These are phyloP conservation scores for Aspergillus persii DNA, from an alignment of 2,329 filamentous ascomycete genomes.

Conservation along the genomic window DNA sequence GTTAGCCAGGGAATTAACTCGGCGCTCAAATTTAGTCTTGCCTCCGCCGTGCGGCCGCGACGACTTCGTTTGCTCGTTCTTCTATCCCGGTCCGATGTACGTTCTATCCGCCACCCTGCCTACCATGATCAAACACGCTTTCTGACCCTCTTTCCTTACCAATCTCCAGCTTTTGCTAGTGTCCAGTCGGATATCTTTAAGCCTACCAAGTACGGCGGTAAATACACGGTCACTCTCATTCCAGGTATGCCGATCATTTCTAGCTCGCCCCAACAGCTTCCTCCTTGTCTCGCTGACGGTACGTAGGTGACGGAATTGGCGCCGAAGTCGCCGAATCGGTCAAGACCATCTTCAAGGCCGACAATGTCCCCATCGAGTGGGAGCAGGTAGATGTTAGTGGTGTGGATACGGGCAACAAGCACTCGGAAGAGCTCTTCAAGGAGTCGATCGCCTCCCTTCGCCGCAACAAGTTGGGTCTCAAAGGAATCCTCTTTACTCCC, in stretches of 20 bases:
- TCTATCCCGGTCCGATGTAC: constrained; percentile 56
- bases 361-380: constrained; percentile 98
- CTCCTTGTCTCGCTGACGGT: constrained; percentile 11
- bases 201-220: constrained; percentile 97
- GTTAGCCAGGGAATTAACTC: constrained; percentile 11
- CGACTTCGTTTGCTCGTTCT: constrained; percentile 48
- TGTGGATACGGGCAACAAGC: constrained; percentile 78
- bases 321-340: constrained; percentile 97
- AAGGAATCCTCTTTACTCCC: constrained; percentile 97
- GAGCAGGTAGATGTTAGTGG: constrained; percentile 96
- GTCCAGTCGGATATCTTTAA: constrained; percentile 96
- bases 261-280: background rate
- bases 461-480: constrained; percentile 98
- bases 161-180: constrained; percentile 64
- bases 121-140: constrained; percentile 1
- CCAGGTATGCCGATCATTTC: constrained; percentile 60
- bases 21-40: constrained; percentile 52
- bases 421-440: constrained; percentile 91
- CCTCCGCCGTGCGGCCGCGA: constrained; percentile 53
- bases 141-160: constrained; percentile 19
- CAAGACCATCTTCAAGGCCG: constrained; percentile 99
- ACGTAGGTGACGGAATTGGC: constrained; percentile 83
- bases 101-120: constrained; percentile 23
- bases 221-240: constrained; percentile 98
- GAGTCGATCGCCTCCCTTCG: constrained; percentile 93